A percentile compares a stretch with the other conserved stretches of the same genome.
Conservation (phyloP, 805 yeast genomes). For the Metschnikowia kunwiensis region DNA sequence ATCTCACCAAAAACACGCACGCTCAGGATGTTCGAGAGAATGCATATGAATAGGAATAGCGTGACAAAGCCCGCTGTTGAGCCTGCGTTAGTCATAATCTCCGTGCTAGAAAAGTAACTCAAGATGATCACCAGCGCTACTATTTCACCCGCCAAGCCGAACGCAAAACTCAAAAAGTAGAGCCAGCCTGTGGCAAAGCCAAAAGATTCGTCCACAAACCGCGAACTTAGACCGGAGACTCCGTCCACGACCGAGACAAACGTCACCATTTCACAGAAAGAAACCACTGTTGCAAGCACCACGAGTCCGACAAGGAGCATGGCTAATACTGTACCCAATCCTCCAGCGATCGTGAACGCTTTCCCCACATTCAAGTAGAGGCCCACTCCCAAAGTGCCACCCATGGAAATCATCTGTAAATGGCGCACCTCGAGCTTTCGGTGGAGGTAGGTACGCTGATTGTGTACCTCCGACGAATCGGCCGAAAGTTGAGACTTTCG, state of each 20-base stretch:
- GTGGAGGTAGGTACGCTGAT: conserved; percentile 34
- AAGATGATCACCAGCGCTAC: conserved; percentile 78
- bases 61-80: conserved; percentile 63
- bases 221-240: conserved; percentile 67
- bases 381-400: conserved; percentile 80
- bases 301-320: conserved; percentile 61
- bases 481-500: too few relatives aligned
- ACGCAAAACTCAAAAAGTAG: conserved; percentile 69
- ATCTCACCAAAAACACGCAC: conserved; percentile 74
- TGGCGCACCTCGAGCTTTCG: conserved; percentile 63
- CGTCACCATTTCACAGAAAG: conserved; percentile 81
- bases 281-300: conserved; percentile 65
- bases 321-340: conserved; percentile 70
- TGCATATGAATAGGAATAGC: conserved; percentile 47
- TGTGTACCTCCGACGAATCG: background rate
- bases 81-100: conserved; percentile 46
- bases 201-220: conserved; percentile 76
- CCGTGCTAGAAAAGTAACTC: conserved; percentile 57
- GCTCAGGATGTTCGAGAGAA: conserved; percentile 57
- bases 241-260: conserved; percentile 77
- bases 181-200: conserved; percentile 73
- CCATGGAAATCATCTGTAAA: conserved; percentile 73
- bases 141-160: conserved; percentile 75
- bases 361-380: conserved; percentile 67
- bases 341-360: conserved; percentile 72